Evolutionary conservation across 371 early-diverging fungal species (phyloP).

Genomic region (Lichtheimia ramosa): DNA sequence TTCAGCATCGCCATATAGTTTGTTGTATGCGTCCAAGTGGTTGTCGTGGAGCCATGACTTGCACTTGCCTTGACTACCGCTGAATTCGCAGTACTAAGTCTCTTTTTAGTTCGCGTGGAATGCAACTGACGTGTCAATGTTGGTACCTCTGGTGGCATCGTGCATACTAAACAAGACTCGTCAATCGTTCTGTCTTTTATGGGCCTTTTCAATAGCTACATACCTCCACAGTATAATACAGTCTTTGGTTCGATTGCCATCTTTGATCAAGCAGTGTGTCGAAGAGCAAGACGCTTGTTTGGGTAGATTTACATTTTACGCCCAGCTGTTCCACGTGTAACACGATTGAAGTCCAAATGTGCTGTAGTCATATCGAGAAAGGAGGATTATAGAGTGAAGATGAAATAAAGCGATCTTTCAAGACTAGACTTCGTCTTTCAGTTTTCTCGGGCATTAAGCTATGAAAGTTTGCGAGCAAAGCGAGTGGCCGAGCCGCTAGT

Average conservation of each 20-base stretch:
- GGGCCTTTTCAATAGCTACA: background rate
- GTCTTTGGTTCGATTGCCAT: conserved; percentile 29
- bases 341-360: no score
- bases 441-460: no score
- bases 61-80: conserved; percentile 79
- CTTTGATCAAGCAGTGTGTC: no score
- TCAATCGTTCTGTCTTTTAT: background rate
- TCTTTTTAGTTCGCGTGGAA: background rate
- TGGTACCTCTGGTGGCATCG: conserved; percentile 60
- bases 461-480: no score
- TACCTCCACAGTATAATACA: conserved; percentile 53
- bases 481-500: no score
- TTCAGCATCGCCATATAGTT: conserved; percentile 50
- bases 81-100: conserved; percentile 86
- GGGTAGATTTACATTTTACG: no score
- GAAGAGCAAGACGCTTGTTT: no score
- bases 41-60: conserved; percentile 73
- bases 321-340: no score
- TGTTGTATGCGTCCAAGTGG: conserved; percentile 56
- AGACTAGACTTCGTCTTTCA: no score
- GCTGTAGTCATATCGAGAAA: no score
- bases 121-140: background rate
- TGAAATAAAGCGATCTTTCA: no score
- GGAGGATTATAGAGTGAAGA: no score
- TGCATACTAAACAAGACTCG: conserved; percentile 39